Conservation (phyloP, 2,329 filamentous ascomycete species). For the Ophiostoma ulmi region DNA sequence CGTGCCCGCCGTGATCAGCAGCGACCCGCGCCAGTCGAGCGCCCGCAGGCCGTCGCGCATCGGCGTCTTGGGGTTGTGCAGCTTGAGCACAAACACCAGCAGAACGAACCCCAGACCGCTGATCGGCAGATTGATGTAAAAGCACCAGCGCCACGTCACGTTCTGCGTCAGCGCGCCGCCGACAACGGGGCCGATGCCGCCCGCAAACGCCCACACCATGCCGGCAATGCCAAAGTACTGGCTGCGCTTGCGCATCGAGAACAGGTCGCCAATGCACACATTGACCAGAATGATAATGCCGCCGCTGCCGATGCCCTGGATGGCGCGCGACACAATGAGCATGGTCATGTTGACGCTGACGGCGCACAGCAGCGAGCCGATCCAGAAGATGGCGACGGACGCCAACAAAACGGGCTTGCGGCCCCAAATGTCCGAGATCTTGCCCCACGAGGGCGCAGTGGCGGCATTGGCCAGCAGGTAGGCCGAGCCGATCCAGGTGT, state of each 20-base stretch:
- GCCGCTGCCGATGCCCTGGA: constrained; percentile 50
- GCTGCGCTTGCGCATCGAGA: constrained; percentile 42
- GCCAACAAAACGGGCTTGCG: constrained; percentile 49
- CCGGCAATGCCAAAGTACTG: constrained; percentile 60
- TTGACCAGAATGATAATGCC: constrained; percentile 50
- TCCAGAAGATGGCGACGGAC: constrained; percentile 47
- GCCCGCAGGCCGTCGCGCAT: constrained; percentile 58
- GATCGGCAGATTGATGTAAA: constrained; percentile 55
- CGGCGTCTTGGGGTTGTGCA: constrained; percentile 63
- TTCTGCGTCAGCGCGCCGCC: constrained; percentile 59
- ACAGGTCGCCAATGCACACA: constrained; percentile 50
- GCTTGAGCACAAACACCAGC: constrained; percentile 58
- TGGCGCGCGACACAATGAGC: constrained; percentile 44
- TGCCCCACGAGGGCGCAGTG: constrained; percentile 65
- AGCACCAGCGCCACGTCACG: constrained; percentile 62
- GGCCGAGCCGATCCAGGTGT: constrained; percentile 72
- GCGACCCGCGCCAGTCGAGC: constrained; percentile 53
- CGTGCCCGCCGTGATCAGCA: constrained; percentile 66
- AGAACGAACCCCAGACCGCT: constrained; percentile 43
- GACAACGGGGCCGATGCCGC: constrained; percentile 54
- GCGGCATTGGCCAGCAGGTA: constrained; percentile 67
- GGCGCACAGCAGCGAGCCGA: constrained; percentile 47
- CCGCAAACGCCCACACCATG: constrained; percentile 62
- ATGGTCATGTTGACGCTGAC: constrained; percentile 42
- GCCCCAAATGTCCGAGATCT: constrained; percentile 54